These are phyloP conservation scores for Sporothrix dimorphospora DNA, from an alignment of 2,329 filamentous ascomycete species.

Conservation along the genomic window DNA sequence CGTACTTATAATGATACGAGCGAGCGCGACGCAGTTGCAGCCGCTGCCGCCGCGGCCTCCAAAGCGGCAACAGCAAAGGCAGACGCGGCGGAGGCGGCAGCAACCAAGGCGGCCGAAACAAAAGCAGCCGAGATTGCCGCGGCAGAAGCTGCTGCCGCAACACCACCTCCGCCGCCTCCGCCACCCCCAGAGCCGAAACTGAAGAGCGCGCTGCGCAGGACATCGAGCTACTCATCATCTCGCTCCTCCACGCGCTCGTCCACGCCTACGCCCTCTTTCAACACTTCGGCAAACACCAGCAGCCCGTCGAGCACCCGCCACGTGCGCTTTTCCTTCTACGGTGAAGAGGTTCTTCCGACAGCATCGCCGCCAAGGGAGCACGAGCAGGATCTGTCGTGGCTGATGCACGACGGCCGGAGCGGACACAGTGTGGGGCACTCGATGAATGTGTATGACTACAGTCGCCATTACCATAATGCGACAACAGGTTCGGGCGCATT, in stretches of 20 bases:
- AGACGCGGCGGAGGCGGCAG: slow-evolving; percentile 20
- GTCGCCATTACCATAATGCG: slow-evolving; percentile 3
- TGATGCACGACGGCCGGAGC: slow-evolving; percentile 28
- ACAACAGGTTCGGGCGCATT: not conserved
- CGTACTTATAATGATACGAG: not conserved
- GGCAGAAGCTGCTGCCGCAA: not conserved
- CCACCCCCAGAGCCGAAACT: slow-evolving; percentile 45
- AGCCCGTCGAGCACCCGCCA: slow-evolving; percentile 43
- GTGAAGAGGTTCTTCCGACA: slow-evolving; percentile 63
- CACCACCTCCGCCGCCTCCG: slow-evolving; percentile 32
- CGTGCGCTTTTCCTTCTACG: slow-evolving; percentile 65
- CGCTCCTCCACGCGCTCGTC: slow-evolving; percentile 20
- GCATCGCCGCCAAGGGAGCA: slow-evolving; percentile 50
- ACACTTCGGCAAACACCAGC: slow-evolving; percentile 42
- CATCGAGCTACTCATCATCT: slow-evolving; percentile 51
- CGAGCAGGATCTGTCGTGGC: slow-evolving; percentile 31
- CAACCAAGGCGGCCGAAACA: slow-evolving; percentile 26
- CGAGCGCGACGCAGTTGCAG: slow-evolving; percentile 26
- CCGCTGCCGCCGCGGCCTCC: not conserved
- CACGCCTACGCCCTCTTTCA: not conserved
- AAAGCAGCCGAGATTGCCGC: not conserved
- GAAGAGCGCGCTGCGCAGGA: slow-evolving; percentile 61
- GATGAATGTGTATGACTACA: slow-evolving; percentile 6
- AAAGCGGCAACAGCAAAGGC: not conserved
- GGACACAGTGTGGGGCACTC: not conserved